Conservation (phyloP, 371 early-diverging fungal species). For the Mortierella sp. region DNA sequence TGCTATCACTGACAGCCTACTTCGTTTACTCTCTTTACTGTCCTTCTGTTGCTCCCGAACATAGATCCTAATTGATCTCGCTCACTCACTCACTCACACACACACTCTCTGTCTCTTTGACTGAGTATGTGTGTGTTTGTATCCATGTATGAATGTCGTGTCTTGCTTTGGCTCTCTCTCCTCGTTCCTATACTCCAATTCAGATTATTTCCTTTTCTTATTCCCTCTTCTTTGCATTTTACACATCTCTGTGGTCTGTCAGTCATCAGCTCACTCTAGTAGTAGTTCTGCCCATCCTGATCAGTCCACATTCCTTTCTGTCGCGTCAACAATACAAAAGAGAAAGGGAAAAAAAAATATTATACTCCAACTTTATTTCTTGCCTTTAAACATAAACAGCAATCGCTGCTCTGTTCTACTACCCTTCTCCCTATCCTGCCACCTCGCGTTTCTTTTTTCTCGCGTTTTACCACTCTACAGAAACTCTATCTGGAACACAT, state of each 20-base stretch:
- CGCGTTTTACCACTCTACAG: background rate
- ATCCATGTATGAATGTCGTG: background rate
- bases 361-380: background rate
- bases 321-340: constrained; percentile 10
- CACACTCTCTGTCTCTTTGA: background rate
- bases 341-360: background rate
- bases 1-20: background rate
- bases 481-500: background rate
- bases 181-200: constrained; percentile 10
- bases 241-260: background rate
- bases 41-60: background rate
- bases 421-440: constrained; percentile 11
- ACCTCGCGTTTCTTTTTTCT: background rate
- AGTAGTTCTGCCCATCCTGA: background rate
- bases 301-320: constrained; percentile 14
- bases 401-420: too few relatives aligned
- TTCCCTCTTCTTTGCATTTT: background rate
- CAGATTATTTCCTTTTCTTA: constrained; percentile 9
- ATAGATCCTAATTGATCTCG: too few relatives aligned
- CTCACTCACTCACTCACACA: background rate
- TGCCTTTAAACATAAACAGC: background rate
- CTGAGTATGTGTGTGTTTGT: background rate
- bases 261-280: background rate
- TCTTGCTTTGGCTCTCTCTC: background rate
- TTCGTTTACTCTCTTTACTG: constrained; percentile 1